These are phyloP conservation scores for Serpula lacrymans DNA, from an alignment of 768 basidiomycete species.

Conservation along the genomic window DNA sequence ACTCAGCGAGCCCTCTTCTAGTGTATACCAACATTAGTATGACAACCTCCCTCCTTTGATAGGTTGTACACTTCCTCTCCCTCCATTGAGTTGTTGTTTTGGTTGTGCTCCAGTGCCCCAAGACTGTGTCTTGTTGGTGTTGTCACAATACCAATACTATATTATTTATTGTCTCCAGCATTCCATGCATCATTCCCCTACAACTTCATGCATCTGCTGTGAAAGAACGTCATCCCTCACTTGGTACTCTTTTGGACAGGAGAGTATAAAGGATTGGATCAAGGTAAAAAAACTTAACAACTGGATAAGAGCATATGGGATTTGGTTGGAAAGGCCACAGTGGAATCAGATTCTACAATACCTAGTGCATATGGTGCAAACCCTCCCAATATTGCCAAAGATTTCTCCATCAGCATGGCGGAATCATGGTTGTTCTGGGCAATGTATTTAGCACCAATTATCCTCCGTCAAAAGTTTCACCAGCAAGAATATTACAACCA, in stretches of 20 bases:
- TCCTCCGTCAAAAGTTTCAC: constrained; percentile 32
- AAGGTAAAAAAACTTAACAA: constrained; percentile 23
- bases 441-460: constrained; percentile 34
- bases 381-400: constrained; percentile 30
- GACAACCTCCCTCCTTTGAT: too few species aligned
- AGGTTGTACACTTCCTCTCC: too few species aligned
- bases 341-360: constrained; percentile 11
- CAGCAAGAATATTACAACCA: constrained; percentile 36
- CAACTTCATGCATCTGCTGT: constrained; percentile 50
- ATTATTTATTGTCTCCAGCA: too few species aligned
- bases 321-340: constrained; percentile 32
- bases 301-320: constrained; percentile 33
- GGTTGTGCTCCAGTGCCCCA: too few species aligned
- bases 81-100: too few species aligned
- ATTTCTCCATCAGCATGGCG: constrained; percentile 26
- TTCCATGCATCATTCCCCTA: constrained; percentile 38
- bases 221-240: constrained; percentile 39
- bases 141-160: too few species aligned
- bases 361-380: constrained; percentile 32
- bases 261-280: constrained; percentile 36
- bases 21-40: too few species aligned
- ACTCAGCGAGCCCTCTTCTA: too few species aligned
- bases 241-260: constrained; percentile 38
- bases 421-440: constrained; percentile 41
- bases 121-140: too few species aligned